Evolutionary conservation across 768 basidiomycete genomes (phyloP), one percentile per base, ranked within the genome.

Genomic region (Phaeotremella fagi): DNA sequence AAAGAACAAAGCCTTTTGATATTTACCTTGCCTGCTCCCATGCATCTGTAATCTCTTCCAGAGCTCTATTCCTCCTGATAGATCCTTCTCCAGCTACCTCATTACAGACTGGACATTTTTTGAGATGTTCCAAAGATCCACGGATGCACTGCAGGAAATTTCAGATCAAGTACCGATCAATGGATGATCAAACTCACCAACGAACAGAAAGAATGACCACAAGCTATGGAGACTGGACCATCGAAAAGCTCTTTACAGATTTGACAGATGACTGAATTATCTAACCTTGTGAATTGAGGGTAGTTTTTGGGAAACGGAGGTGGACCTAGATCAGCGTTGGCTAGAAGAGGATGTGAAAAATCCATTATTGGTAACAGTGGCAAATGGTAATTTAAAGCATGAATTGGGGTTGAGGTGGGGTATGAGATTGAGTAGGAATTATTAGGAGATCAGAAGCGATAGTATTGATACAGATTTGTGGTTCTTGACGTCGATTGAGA

Each of bases 161-260:
- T 22, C n/a, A n/a, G 15, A 18, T n/a, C 15, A 16, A 41, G 33
- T 33, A 24, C 48, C 35, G 18, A 20, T 23, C 25, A 52, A 15
- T 25, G 18, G 29, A 15, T 6, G 22, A 27, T 4, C n/a, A 12
- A 66, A 42, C 65, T 53, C 41, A 70, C 72, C 31, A 63, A 48
- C 5, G 72, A 73, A 75, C 88, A 90, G 68, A 89, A 90, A 44
- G 82, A 84, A 64, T 90, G 88, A 0, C 87, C 88, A 66, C 88
- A 90, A 4, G 71, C 71, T 3, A 90, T 79, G 2, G 82, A 82
- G 24, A 90, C 83, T 3, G 88, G 88, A 0, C 80, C 87, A 47
- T 81, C 80, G 63, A 82, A 86, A 28, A 84, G 77, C 54, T 88
- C 86, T 33, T 83, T 78, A 67, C 88, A 90, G 50, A 90, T 88